Evolutionary conservation across 108 stramenopile genomes (phyloP), one percentile per base, ranked within the genome.

Genomic region (Ochromonas danica): DNA sequence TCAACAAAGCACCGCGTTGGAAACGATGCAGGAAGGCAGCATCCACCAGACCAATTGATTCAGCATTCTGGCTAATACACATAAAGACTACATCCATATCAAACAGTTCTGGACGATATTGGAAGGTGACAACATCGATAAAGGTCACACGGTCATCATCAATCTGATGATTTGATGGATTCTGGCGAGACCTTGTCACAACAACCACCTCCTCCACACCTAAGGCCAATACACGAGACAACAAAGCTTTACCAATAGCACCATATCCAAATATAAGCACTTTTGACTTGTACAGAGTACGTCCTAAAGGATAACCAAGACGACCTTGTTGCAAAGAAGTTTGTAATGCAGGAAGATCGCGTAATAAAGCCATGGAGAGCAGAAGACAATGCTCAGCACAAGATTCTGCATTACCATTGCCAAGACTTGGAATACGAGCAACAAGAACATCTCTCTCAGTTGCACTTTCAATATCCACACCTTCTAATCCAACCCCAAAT

Each of bases 401-500:
- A 36, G 63, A 22, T 67, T 67, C 14, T 22, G 63, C 63, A 67
- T 67, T 67, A 10, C 63, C 63, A 35, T 6, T 67, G 6, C 35
- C 35, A 31, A 31, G 6, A 33, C 30, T 31, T 28, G 27, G 27
- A 67, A 67, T 67, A 67, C 31, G 17, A 28, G 30, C 17, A 10
- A 67, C 63, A 22, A 3, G 25, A 10, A 67, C 63, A 67, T 36
- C 31, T 31, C 25, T 28, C 35, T 36, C 10, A 35, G 63, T 67
- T 14, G 63, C 63, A 67, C 14, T 25, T 67, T 28, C 33, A 36
- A 67, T 67, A 33, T 67, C 63, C 6, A 67, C 63, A 14, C 63
- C 63, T 67, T 67, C 63, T 25, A 67, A 67, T 10, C 63, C 63
- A 67, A 67, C 63, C 3, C 63, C 63, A 67, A 67, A 67, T 33